Evolutionary conservation across 257 asterid genomes (phyloP).

Genomic region (Lantana camara): DNA sequence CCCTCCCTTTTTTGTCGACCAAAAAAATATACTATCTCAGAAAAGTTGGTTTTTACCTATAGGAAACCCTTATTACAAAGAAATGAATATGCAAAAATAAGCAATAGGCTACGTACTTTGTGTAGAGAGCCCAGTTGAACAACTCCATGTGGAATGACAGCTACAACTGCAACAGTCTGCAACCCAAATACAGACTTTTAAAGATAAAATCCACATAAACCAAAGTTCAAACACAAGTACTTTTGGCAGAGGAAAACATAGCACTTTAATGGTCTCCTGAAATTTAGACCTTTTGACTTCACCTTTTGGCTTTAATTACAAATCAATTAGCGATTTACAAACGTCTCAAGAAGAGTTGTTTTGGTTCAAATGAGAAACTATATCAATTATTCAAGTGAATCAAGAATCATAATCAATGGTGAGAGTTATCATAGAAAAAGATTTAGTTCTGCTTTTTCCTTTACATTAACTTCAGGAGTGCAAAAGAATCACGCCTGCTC

Average conservation of each 20-base stretch:
- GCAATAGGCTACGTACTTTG: slow-evolving; percentile 48
- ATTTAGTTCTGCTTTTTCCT: slow-evolving; percentile 1
- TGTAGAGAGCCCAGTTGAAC: slow-evolving; percentile 83
- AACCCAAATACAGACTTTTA: slow-evolving; percentile 6
- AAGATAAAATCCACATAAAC: slow-evolving; percentile 24
- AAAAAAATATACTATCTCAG: too few species aligned
- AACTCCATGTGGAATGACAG: slow-evolving; percentile 83
- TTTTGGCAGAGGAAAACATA: slow-evolving; percentile 7
- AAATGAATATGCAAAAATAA: slow-evolving; percentile 11
- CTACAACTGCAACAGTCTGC: slow-evolving; percentile 90
- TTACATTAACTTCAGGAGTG: too few species aligned
- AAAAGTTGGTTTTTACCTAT: too few species aligned
- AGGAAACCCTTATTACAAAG: not conserved
- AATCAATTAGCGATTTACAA: not conserved
- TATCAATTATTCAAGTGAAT: not conserved
- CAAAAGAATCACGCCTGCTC: too few species aligned
- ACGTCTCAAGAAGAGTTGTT: slow-evolving; percentile 9
- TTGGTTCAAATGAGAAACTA: slow-evolving; percentile 4
- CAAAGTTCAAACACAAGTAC: slow-evolving; percentile 1
- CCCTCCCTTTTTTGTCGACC: too few species aligned
- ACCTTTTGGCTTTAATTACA: not conserved
- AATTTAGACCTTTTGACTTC: slow-evolving; percentile 2
- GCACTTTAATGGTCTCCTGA: slow-evolving; percentile 8
- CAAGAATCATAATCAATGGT: not conserved
- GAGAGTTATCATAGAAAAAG: not conserved